Evolutionary conservation across 805 yeast species (phyloP), one percentile per base, ranked within the genome.

Genomic region (Wickerhamiella qilinensis): DNA sequence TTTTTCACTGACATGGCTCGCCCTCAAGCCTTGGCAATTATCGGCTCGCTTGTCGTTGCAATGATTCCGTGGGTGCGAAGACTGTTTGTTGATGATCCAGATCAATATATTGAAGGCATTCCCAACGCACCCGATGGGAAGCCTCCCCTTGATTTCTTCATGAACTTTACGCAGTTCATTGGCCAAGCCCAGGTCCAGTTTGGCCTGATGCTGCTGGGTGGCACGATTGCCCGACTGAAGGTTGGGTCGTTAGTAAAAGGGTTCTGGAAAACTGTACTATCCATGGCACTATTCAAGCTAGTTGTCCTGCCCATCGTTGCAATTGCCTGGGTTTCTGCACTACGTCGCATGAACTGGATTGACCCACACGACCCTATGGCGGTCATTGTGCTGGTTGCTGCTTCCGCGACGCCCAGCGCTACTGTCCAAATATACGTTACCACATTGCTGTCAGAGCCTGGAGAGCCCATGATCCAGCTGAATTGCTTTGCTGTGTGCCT

Each of bases 181-280:
- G 94, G 94, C 0, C 73, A 73, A 20, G 95, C 95, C 0, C 73
- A 81, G 36, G 94, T 88, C 25, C 97, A 96, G 1, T 57, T 83
- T 41, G 97, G 96, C 0, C 62, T 88, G 43, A 55, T 83, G 33
- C 52, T 88, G 42, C 57, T 88, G 21, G 97, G 97, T 2, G 94
- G 88, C 15, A 84, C 94, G 2, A 73, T 88, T 31, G 80, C 94
- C 1, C 62, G 95, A 35, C 65, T 88, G 37, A 61, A 72, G 44
- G 56, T 85, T 17, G 63, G 61, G 5, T 51, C 62, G 4, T 59
- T 85, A 48, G 83, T 86, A 1, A 61, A 64, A 12, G 88, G 88
- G 1, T 77, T 81, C 48, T 64, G 71, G 53, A 59, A 72, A 48
- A 70, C 82, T 0, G 74, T 83, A 0, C 47, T 75, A 2, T 57